Evolutionary conservation across 129 eudicot species (phyloP).

Genomic region (Mikania micrantha): DNA sequence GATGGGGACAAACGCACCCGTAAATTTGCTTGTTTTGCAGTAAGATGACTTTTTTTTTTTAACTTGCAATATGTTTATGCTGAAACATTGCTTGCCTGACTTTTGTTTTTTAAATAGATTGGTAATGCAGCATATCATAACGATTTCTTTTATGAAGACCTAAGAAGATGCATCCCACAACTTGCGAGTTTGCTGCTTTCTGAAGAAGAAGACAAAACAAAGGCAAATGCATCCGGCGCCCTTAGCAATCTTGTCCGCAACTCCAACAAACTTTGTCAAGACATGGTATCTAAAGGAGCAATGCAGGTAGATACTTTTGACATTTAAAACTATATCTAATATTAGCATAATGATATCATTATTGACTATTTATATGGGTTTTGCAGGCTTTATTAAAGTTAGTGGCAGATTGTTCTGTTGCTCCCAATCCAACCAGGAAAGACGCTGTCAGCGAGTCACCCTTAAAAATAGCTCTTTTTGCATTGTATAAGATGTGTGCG

Average conservation of each 20-base stretch:
- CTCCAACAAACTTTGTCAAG: slow-evolving; percentile 81
- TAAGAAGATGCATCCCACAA: slow-evolving; percentile 75
- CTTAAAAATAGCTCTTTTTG: slow-evolving; percentile 69
- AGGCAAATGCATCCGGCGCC: slow-evolving; percentile 96
- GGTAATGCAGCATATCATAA: slow-evolving; percentile 98
- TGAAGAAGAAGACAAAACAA: slow-evolving; percentile 93
- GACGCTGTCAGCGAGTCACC: slow-evolving; percentile 84
- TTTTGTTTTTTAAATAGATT: slow-evolving; percentile 35
- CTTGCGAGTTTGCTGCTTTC: slow-evolving; percentile 69
- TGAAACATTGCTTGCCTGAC: not conserved
- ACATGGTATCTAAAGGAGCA: slow-evolving; percentile 90
- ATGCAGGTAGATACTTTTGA: slow-evolving; percentile 52
- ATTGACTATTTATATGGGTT: not conserved
- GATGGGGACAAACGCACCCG: slow-evolving; percentile 86
- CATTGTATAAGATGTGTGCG: slow-evolving; percentile 83
- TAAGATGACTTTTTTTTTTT: slow-evolving; percentile 27
- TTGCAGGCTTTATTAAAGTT: slow-evolving; percentile 74
- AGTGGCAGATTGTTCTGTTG: slow-evolving; percentile 70
- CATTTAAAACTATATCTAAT: not conserved
- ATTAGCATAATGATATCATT: not conserved
- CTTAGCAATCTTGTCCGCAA: slow-evolving; percentile 93
- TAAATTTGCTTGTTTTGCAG: slow-evolving; percentile 97
- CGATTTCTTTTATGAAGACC: slow-evolving; percentile 75
- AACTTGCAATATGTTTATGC: not conserved
- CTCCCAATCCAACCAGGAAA: slow-evolving; percentile 60